phyloP scores from a whole-genome alignment of 208 protist species.

The Acanthamoeba castellanii region DNA sequence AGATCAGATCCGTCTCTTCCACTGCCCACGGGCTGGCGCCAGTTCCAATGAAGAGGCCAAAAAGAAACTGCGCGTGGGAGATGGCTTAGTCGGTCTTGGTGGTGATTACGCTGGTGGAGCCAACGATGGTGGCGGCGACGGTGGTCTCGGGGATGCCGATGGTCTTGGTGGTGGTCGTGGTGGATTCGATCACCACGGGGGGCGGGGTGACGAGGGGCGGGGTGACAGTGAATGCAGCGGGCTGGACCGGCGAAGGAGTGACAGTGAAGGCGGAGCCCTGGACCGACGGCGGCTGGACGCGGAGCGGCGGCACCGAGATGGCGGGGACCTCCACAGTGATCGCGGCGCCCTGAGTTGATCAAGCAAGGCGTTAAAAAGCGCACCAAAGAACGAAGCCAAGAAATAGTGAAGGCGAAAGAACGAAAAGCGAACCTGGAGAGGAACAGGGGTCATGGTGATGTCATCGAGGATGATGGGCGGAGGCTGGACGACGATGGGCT shows the following conservation, averaged over 20 bases:
- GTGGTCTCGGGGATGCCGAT: conserved; percentile 38
- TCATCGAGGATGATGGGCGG: background rate
- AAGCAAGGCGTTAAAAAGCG: background rate
- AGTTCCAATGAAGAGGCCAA: no score
- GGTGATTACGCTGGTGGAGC: background rate
- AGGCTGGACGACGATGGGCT: conserved; percentile 47
- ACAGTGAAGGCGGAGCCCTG: conserved; percentile 18
- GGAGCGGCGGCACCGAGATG: conserved; percentile 1
- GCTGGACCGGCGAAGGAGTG: conserved; percentile 33
- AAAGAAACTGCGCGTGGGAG: no score
- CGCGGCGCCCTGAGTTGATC: background rate
- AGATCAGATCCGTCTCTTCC: no score
- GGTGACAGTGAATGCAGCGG: background rate
- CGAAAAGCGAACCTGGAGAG: conserved; percentile 13
- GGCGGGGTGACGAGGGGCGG: conserved; percentile 5
- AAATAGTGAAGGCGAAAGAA: background rate
- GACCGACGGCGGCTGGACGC: background rate
- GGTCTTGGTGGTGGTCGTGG: conserved; percentile 1
- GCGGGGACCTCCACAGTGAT: conserved; percentile 44
- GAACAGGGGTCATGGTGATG: conserved; percentile 9
- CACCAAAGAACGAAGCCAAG: background rate
- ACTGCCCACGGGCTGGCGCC: no score
- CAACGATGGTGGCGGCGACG: background rate
- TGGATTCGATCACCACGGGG: conserved; percentile 18
- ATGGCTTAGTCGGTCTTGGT: background rate